A percentile compares a stretch with the other conserved stretches of the same genome.
phyloP scores from a whole-genome alignment of 176 grass and related monocot genomes.

The Rhynchospora tenuis region DNA sequence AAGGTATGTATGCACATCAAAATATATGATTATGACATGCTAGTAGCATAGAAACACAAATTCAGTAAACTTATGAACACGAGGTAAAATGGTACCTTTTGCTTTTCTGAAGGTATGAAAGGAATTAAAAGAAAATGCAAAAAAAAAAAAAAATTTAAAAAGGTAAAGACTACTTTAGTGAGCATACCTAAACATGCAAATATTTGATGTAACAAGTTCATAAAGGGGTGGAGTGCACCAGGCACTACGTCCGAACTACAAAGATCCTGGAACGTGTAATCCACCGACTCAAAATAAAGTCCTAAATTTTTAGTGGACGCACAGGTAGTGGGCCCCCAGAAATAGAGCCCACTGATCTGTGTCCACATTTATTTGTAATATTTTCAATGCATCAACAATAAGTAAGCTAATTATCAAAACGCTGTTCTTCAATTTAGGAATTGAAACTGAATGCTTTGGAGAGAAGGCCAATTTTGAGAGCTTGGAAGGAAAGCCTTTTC shows the following conservation, averaged over 20 bases:
- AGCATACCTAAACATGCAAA: slow-evolving; percentile 17
- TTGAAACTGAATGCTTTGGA: slow-evolving; percentile 58
- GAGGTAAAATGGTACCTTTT: not conserved
- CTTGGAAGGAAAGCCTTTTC: slow-evolving; percentile 57
- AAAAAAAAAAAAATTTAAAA: not conserved
- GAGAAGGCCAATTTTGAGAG: slow-evolving; percentile 31
- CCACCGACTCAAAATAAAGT: slow-evolving; percentile 11
- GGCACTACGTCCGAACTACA: slow-evolving; percentile 5
- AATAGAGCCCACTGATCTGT: not conserved
- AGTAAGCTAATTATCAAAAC: not conserved
- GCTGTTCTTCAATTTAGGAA: slow-evolving; percentile 30
- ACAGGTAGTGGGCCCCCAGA: not conserved
- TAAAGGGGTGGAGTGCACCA: not conserved
- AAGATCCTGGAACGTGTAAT: slow-evolving; percentile 23
- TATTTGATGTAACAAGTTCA: slow-evolving; percentile 15
- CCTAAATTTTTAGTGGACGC: not conserved
- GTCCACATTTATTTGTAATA: slow-evolving; percentile 4
- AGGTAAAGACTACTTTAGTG: not conserved
- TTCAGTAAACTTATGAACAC: not conserved
- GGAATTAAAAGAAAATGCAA: too few relatives aligned
- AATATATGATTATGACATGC: slow-evolving; percentile 8
- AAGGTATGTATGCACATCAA: slow-evolving; percentile 37
- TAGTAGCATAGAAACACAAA: not conserved
- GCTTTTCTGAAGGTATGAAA: not conserved
- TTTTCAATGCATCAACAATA: not conserved